Conservation (phyloP, 331 rosid genomes). For the Erythrophleum ivorense region DNA sequence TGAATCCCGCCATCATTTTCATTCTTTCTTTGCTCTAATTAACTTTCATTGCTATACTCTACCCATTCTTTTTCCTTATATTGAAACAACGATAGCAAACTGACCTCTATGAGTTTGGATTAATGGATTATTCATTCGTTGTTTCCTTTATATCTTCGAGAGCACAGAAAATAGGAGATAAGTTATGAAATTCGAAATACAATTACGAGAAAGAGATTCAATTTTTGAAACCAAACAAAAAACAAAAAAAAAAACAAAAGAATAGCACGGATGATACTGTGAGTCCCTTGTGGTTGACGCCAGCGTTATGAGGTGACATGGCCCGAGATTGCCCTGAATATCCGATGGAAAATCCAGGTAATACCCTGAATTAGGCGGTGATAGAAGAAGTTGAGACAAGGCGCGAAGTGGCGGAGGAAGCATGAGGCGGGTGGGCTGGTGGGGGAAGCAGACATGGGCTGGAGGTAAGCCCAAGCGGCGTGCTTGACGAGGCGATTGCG, state of each 20-base stretch:
- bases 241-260: too few species aligned
- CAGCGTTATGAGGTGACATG: conserved; percentile 31
- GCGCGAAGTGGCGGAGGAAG: conserved; percentile 52
- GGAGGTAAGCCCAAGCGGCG: conserved; percentile 98
- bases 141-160: conserved; percentile 28
- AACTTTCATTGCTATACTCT: background rate
- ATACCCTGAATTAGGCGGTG: conserved; percentile 47
- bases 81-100: conserved; percentile 21
- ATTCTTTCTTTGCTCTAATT: background rate
- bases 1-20: background rate
- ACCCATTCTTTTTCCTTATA: conserved; percentile 1
- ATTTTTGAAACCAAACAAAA: background rate
- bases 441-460: conserved; percentile 74
- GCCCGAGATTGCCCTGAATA: conserved; percentile 45
- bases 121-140: conserved; percentile 36
- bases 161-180: conserved; percentile 22
- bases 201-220: background rate
- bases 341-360: conserved; percentile 46
- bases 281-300: background rate
- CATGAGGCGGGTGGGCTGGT: conserved; percentile 48
- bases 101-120: background rate
- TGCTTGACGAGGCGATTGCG: conserved; percentile 94
- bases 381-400: conserved; percentile 53
- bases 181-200: background rate
- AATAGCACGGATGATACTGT: background rate